Evolutionary conservation across 1,139 yeast species (phyloP), one percentile per base, ranked within the genome.

Genomic region (Diutina ranongensis): DNA sequence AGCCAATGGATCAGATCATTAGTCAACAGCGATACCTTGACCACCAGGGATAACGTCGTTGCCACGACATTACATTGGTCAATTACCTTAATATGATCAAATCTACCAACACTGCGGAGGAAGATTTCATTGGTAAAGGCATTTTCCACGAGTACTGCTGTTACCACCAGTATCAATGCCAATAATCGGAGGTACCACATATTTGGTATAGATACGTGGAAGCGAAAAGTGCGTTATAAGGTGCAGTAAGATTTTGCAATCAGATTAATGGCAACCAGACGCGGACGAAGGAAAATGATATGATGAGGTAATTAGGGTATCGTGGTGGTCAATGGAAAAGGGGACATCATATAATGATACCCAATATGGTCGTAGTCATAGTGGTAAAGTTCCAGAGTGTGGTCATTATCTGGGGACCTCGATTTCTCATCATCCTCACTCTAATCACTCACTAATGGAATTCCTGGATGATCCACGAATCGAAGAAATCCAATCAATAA

Each of bases 81-180:
- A 13, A 38, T 18, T 12, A 38, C 20, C 8, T 9, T 20, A 4
- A 38, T 1, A 16, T 25, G 25, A 2, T 25, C 21, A 12, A 38
- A 25, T 1, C 12, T 8, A 9, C 42, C 42, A 16, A 38, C 22
- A 25, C 42, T 38, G 9, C 22, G 32, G 9, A 38, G 32, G n/a
- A 38, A 22, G 8, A 38, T 8, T 8, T 38, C 42, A 25, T 25
- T 22, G 21, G 18, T 18, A 15, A 38, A 38, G n/a, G 42, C 42
- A 25, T 22, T 38, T 12, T 38, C 42, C 21, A 25, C 42, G 9
- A 38, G 25, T 10, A 38, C 42, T 5, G 42, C 42, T 13, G n/a
- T 10, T 10, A 32, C 32, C 16, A 38, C n/a, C 18, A 16, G 31
- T 10, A 38, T 16, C 19, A 21, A 12, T n/a, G 20, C 12, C 5